Evolutionary conservation across 192 early-diverging fungal genomes (phyloP).

Genomic region (Anaeromyces robustus): DNA sequence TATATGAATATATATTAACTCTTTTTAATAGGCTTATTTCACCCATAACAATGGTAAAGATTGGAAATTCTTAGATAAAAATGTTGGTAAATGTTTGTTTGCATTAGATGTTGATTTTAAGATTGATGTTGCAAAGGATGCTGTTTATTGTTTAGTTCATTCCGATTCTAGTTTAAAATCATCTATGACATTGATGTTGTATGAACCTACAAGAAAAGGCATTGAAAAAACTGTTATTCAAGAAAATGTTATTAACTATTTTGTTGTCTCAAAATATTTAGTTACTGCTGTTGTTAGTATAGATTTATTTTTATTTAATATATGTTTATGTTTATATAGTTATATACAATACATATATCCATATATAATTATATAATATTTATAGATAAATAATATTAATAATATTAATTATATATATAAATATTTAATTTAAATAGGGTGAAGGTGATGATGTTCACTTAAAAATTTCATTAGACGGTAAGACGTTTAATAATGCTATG

Average conservation of each 20-base stretch:
- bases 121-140: background rate
- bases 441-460: slow-evolving; percentile 40
- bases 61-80: background rate
- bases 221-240: background rate
- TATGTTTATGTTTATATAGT: no score
- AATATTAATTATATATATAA: no score
- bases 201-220: background rate
- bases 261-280: background rate
- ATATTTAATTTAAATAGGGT: no score
- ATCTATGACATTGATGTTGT: background rate
- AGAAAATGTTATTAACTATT: background rate
- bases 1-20: no score
- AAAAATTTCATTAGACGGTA: slow-evolving; percentile 59
- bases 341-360: no score
- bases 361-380: no score
- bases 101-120: background rate
- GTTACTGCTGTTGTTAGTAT: slow-evolving; percentile 4
- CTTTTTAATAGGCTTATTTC: background rate
- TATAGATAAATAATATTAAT: no score
- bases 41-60: background rate
- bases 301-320: no score
- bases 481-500: slow-evolving; percentile 45
- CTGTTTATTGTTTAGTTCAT: background rate
- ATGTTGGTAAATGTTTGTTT: background rate
- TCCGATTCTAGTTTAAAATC: background rate